Evolutionary conservation across 164 flowering plant genomes (phyloP), one percentile per base, ranked within the genome.

Genomic region (Echeveria elegans): DNA sequence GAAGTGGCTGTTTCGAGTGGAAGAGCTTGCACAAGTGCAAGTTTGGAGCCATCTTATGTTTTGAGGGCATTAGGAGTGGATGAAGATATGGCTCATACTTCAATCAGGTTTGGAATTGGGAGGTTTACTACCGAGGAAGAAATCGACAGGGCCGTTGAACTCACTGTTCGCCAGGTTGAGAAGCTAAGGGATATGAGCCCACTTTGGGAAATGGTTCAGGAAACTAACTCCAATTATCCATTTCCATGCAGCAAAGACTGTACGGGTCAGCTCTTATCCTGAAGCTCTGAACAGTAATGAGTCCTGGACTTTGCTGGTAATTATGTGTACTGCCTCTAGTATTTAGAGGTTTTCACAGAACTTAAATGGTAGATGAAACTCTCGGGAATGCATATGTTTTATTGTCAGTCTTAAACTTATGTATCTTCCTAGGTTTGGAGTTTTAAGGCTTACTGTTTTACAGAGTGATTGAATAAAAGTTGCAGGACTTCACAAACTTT

Each of bases 11-110:
- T 93, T 14, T 90, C 96, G 1, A 90, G 98, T 75, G 98, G 98
- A 10, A 88, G 97, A 66, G 98, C 98, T 0, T 93, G 98, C 70
- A 93, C 97, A 0, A 93, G 98, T 58, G 97, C 97, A 0, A 90
- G 96, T 71, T 79, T 93, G 85, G 98, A 93, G 82, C 97, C 98
- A 0, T 89, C 97, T 0, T 93, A 88, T 75, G 98, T 93, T 61
- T 69, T 93, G 80, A 83, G 98, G 80, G 97, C 97, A 0, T 79
- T 93, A 72, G 98, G 98, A 12, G 97, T 90, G 65, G 97, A 93
- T 12, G 97, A 93, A 73, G 98, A 93, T 48, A 94, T 91, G 99
- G 99, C 99, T 1, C 96, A 94, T 70, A 94, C 99, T 2, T 94
- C 96, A 0, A 94, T 91, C 59, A 77, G 99, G 81, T 91, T 84